phyloP scores from a whole-genome alignment of 768 basidiomycete genomes.

The Boletus sensibilis region DNA sequence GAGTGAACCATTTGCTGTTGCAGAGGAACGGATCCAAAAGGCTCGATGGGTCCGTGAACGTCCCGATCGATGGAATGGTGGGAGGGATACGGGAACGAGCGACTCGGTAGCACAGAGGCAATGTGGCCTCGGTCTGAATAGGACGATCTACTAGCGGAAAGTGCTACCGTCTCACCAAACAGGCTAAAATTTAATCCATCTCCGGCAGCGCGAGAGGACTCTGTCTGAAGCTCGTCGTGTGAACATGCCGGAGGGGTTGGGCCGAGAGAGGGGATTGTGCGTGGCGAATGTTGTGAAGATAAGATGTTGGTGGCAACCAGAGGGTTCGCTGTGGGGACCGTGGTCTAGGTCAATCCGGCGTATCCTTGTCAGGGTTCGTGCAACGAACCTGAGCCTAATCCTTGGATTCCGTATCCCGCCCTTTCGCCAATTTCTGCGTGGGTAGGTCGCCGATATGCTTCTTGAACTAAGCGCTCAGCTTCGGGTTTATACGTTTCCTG shows the following conservation, averaged over 20 bases:
- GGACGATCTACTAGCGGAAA: neutral
- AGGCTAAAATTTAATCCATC: neutral
- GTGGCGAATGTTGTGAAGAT: slow-evolving; percentile 4
- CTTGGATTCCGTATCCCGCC: slow-evolving; percentile 14
- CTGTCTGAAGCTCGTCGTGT: neutral
- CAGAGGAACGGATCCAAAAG: neutral
- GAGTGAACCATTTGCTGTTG: too few relatives aligned
- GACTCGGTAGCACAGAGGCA: neutral
- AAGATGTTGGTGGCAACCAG: neutral
- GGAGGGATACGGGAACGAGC: neutral
- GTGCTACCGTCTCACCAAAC: neutral
- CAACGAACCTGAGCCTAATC: slow-evolving; percentile 13
- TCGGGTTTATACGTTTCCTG: slow-evolving; percentile 1
- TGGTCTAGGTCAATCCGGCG: neutral
- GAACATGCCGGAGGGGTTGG: slow-evolving; percentile 5
- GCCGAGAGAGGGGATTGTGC: neutral
- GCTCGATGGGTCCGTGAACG: neutral
- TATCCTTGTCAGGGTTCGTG: slow-evolving; percentile 1
- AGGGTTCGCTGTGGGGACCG: slow-evolving; percentile 3
- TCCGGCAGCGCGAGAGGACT: neutral
- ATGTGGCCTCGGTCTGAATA: slow-evolving; percentile 1
- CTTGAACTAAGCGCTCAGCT: neutral
- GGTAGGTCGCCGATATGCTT: slow-evolving; percentile 4
- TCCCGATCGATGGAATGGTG: neutral
- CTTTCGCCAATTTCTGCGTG: slow-evolving; percentile 2